Evolutionary conservation across 2,329 filamentous ascomycete species (phyloP).

Genomic region (Helicocarpus griseus): DNA sequence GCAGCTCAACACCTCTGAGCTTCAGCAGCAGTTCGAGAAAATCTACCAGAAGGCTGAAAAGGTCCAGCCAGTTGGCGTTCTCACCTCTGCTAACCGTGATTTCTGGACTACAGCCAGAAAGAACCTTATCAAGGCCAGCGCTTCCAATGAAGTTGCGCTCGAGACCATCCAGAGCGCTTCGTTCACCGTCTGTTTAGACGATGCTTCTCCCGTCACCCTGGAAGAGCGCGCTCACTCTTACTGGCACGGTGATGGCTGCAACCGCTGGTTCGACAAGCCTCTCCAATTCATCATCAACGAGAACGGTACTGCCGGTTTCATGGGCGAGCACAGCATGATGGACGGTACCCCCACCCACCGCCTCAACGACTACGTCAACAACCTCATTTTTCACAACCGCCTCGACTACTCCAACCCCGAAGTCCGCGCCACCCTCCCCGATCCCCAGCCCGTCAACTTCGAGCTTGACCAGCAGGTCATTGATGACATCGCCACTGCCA

Average conservation of each 20-base stretch:
- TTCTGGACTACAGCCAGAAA: conserved; percentile 79
- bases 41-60: conserved; percentile 71
- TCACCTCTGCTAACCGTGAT: conserved; percentile 90
- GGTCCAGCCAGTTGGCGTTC: conserved; percentile 64
- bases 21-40: conserved; percentile 78
- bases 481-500: conserved; percentile 67
- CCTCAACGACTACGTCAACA: conserved; percentile 86
- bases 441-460: conserved; percentile 70
- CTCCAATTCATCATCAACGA: conserved; percentile 97
- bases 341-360: conserved; percentile 96
- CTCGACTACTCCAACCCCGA: conserved; percentile 74
- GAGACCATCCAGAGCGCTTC: conserved; percentile 78
- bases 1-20: conserved; percentile 78
- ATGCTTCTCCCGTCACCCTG: conserved; percentile 80
- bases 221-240: conserved; percentile 93
- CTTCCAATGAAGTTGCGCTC: conserved; percentile 67
- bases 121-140: conserved; percentile 63
- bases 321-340: conserved; percentile 99
- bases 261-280: conserved; percentile 98
- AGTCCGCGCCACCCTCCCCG: conserved; percentile 72
- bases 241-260: conserved; percentile 94
- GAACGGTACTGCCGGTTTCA: conserved; percentile 94
- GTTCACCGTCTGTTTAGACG: conserved; percentile 88
- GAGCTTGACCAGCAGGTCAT: conserved; percentile 64
- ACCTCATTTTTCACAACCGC: conserved; percentile 87